phyloP scores from a whole-genome alignment of 345 rosid species.

The Arabidopsis suecica region DNA sequence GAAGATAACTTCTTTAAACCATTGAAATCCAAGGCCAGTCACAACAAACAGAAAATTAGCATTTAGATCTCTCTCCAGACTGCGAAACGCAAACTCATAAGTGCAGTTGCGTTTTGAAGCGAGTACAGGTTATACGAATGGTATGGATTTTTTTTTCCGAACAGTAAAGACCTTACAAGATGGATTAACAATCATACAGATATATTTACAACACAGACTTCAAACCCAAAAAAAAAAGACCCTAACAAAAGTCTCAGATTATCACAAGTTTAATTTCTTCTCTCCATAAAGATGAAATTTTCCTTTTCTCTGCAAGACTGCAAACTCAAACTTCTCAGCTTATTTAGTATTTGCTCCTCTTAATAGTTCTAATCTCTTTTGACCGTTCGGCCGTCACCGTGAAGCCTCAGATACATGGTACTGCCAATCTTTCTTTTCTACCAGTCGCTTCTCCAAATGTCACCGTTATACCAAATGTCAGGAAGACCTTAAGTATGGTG shows the following conservation, averaged over 20 bases:
- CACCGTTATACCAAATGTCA: slow-evolving; percentile 22
- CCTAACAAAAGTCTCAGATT: slow-evolving; percentile 31
- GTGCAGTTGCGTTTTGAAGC: neutral
- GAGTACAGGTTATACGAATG: neutral
- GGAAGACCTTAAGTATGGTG: slow-evolving; percentile 5
- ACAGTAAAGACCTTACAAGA: slow-evolving; percentile 27
- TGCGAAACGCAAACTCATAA: slow-evolving; percentile 2
- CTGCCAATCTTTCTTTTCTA: slow-evolving; percentile 13
- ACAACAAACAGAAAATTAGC: neutral
- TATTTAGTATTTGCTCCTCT: slow-evolving; percentile 24
- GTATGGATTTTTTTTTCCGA: neutral
- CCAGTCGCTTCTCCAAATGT: slow-evolving; percentile 25
- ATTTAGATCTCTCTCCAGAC: neutral
- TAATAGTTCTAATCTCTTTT: slow-evolving; percentile 25
- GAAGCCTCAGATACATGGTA: slow-evolving; percentile 10
- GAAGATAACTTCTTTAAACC: slow-evolving; percentile 1
- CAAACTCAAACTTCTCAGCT: slow-evolving; percentile 37
- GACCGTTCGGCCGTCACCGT: slow-evolving; percentile 17
- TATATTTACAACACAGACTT: slow-evolving; percentile 40
- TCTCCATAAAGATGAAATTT: slow-evolving; percentile 33
- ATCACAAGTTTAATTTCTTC: slow-evolving; percentile 18
- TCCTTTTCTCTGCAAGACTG: slow-evolving; percentile 29
- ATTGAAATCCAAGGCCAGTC: neutral
- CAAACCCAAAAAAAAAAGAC: slow-evolving; percentile 11
- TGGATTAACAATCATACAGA: slow-evolving; percentile 18